Evolutionary conservation across 805 yeast species (phyloP).

Genomic region (Metschnikowia vanudenii): DNA sequence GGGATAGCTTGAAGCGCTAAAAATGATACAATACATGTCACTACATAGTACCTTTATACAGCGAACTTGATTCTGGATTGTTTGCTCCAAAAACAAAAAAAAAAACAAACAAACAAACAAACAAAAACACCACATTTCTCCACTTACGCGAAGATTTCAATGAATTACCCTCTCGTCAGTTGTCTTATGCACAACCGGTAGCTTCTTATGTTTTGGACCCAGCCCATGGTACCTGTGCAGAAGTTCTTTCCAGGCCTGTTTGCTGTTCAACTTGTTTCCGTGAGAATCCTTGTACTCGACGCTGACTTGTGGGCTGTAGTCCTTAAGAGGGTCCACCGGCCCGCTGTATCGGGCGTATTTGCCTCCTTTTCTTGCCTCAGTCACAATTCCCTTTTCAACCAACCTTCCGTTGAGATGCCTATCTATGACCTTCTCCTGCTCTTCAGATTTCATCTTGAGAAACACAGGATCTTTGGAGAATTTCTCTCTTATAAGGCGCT

Average conservation of each 20-base stretch:
- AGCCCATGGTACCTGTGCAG: slow-evolving; percentile 79
- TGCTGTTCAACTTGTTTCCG: slow-evolving; percentile 58
- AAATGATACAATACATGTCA: too few relatives aligned
- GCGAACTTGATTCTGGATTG: too few relatives aligned
- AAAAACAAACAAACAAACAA: too few relatives aligned
- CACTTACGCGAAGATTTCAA: too few relatives aligned
- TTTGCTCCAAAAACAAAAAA: too few relatives aligned
- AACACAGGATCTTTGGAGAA: slow-evolving; percentile 27
- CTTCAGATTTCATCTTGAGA: slow-evolving; percentile 27
- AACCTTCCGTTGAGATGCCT: slow-evolving; percentile 31
- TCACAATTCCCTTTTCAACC: slow-evolving; percentile 26
- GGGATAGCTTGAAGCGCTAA: too few relatives aligned
- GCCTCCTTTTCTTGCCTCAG: slow-evolving; percentile 11
- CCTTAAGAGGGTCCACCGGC: slow-evolving; percentile 17
- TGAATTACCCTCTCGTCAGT: slow-evolving; percentile 6
- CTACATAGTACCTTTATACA: too few relatives aligned
- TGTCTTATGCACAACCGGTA: neutral
- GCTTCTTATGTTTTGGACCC: slow-evolving; percentile 21
- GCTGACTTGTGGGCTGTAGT: slow-evolving; percentile 48
- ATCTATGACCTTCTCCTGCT: slow-evolving; percentile 28
- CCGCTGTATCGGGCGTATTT: slow-evolving; percentile 9
- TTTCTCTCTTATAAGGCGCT: slow-evolving; percentile 31
- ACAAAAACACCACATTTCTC: too few relatives aligned
- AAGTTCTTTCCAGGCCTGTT: slow-evolving; percentile 73
- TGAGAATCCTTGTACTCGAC: slow-evolving; percentile 61